Percentiles rank a stretch among this genome's conserved stretches.
Conservation (phyloP, 805 yeast species). For the Candida bentonensis region DNA sequence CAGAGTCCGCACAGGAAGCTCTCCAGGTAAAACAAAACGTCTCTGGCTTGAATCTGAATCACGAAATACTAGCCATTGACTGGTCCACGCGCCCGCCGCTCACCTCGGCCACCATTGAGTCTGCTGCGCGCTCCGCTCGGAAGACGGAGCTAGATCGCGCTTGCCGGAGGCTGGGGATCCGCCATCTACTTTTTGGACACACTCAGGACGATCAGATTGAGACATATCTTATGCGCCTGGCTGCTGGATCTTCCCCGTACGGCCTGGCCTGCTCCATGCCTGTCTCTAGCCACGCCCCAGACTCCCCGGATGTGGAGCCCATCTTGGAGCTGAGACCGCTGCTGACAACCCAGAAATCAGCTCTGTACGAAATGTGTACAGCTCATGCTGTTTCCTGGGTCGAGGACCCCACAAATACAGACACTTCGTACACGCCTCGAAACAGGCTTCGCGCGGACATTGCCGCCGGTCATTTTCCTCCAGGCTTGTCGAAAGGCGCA, state of each 20-base stretch:
- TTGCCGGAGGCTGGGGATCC: constrained; percentile 25
- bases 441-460: constrained; percentile 36
- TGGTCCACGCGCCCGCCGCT: constrained; percentile 4
- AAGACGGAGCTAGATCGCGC: constrained; percentile 29
- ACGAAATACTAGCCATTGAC: constrained; percentile 6
- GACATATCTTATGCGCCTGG: constrained; percentile 45
- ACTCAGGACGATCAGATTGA: constrained; percentile 62
- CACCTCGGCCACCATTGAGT: constrained; percentile 32
- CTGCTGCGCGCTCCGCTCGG: constrained; percentile 42
- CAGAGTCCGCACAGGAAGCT: constrained; percentile 38
- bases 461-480: constrained; percentile 7
- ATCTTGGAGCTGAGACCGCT: constrained; percentile 38
- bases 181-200: constrained; percentile 47
- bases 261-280: constrained; percentile 46
- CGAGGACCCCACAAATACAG: constrained; percentile 54
- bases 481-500: constrained; percentile 3
- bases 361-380: constrained; percentile 33
- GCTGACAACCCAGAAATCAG: constrained; percentile 29
- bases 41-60: background rate
- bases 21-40: constrained; percentile 16
- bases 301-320: constrained; percentile 7
- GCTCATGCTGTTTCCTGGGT: constrained; percentile 38
- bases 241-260: constrained; percentile 30
- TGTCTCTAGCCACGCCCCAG: constrained; percentile 19
- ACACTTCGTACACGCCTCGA: constrained; percentile 39